Evolutionary conservation across 2,329 filamentous ascomycete species (phyloP), one percentile per base, ranked within the genome.

Genomic region (Cercospora sojina): DNA sequence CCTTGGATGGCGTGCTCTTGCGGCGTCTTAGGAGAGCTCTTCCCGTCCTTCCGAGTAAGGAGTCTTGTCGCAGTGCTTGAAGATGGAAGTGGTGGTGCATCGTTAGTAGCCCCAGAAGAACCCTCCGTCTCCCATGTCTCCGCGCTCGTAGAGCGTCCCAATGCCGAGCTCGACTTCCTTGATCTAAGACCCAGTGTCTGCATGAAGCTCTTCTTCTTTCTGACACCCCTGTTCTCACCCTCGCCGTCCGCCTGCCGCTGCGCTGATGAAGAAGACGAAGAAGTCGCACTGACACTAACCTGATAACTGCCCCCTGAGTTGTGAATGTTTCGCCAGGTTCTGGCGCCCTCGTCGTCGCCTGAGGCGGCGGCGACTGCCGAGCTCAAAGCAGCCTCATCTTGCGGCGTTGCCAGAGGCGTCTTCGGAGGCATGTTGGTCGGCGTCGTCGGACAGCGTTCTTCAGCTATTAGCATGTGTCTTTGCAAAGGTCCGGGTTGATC

Each of bases 171-270:
- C 16, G 60, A 62, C 31, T 62, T 62, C 47, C 47, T 62, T 38
- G 60, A 55, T 18, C 60, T 55, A 29, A 62, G 27, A 38, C 60
- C 47, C n/a, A 62, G 31, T n/a, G 29, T 16, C n/a, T 49, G 43
- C 18, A 62, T 38, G 31, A 62, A 56, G 12, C 60, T 56, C 60
- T 62, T 62, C 27, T 62, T 62, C 60, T 62, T 55, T 13, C 55
- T 62, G 18, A 62, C 13, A n/a, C 29, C 59, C 20, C 32, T 23
- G 18, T 3, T 8, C 7, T 23, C n/a, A 32, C 25, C 47, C 16
- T 20, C 59, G 10, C 32, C 32, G 29, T 20, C 29, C 10, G 18
- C 18, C 60, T 56, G 60, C 47, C 49, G 60, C 32, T 27, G 60
- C 18, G 49, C 60, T 32, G 29, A 41, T 13, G 49, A 62, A 25